These are phyloP conservation scores for Heritiera littoralis DNA, from an alignment of 345 rosid species.

Conservation along the genomic window DNA sequence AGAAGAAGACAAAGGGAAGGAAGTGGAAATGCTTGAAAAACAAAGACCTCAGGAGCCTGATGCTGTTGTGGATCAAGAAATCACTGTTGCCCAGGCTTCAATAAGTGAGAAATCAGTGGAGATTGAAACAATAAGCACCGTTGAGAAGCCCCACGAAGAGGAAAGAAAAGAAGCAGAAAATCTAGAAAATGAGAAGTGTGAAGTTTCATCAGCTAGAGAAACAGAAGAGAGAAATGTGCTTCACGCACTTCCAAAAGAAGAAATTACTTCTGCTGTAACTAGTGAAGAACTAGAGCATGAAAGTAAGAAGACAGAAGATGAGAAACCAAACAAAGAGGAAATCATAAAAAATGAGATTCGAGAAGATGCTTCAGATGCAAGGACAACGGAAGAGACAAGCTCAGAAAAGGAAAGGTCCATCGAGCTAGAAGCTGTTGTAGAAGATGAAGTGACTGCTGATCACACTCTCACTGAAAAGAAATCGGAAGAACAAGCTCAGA, in stretches of 20 bases:
- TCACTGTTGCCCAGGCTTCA: background rate
- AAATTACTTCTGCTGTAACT: constrained; percentile 11
- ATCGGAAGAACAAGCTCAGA: constrained; percentile 26
- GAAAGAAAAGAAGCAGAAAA: constrained; percentile 26
- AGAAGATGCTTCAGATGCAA: constrained; percentile 23
- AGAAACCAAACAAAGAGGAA: constrained; percentile 5
- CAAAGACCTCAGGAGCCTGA: background rate
- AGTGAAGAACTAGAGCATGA: constrained; percentile 17
- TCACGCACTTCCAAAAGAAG: constrained; percentile 7
- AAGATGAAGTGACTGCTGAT: no score
- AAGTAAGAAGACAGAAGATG: background rate
- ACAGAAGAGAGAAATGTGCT: constrained; percentile 24
- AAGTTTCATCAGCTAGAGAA: background rate
- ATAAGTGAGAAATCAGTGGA: constrained; percentile 18
- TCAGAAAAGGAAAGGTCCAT: constrained; percentile 14
- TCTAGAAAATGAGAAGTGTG: constrained; percentile 27
- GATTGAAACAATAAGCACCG: constrained; percentile 2
- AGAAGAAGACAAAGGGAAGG: constrained; percentile 4
- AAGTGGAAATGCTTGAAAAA: background rate
- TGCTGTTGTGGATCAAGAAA: background rate
- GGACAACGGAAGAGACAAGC: constrained; percentile 22
- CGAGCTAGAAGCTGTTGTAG: background rate
- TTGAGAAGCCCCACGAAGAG: constrained; percentile 30
- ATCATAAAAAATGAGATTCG: constrained; percentile 23
- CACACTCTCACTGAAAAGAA: background rate